These are phyloP conservation scores for Nicotiana attenuata DNA, from an alignment of 257 asterid genomes.

Conservation along the genomic window DNA sequence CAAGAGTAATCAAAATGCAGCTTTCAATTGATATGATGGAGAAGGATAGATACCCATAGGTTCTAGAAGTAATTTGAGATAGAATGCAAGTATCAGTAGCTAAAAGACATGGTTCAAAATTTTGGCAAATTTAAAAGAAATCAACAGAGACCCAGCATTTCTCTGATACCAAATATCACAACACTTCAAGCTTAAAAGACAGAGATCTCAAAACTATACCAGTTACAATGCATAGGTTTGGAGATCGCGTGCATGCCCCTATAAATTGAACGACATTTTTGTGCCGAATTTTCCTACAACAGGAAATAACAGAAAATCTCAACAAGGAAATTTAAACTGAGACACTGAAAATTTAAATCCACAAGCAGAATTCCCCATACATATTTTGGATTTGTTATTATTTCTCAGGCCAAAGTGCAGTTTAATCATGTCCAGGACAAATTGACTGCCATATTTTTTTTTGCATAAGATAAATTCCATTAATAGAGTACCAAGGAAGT, in stretches of 20 bases:
- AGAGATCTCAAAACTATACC: not conserved
- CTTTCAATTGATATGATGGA: constrained; percentile 1
- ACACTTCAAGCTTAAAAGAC: not conserved
- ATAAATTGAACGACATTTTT: constrained; percentile 33
- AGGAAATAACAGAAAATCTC: not conserved
- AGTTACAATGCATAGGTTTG: no score
- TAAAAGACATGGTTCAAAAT: not conserved
- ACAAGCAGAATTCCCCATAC: not conserved
- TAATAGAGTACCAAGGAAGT: no score
- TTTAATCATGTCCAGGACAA: not conserved
- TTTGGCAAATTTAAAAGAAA: not conserved
- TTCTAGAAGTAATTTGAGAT: not conserved
- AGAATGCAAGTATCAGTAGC: not conserved
- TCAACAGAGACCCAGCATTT: not conserved
- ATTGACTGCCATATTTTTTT: not conserved
- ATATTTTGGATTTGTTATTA: not conserved
- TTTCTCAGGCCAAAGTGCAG: not conserved
- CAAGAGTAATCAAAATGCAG: not conserved
- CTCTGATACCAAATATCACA: not conserved
- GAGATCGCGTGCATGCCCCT: no score
- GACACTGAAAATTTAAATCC: not conserved
- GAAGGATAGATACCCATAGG: not conserved
- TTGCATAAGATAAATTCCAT: no score
- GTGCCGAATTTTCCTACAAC: constrained; percentile 25
- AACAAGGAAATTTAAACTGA: not conserved